A percentile compares a stretch with the other conserved stretches of the same genome.
phyloP scores from a whole-genome alignment of 1,284 basidiomycete genomes.

The Trametes pubescens region DNA sequence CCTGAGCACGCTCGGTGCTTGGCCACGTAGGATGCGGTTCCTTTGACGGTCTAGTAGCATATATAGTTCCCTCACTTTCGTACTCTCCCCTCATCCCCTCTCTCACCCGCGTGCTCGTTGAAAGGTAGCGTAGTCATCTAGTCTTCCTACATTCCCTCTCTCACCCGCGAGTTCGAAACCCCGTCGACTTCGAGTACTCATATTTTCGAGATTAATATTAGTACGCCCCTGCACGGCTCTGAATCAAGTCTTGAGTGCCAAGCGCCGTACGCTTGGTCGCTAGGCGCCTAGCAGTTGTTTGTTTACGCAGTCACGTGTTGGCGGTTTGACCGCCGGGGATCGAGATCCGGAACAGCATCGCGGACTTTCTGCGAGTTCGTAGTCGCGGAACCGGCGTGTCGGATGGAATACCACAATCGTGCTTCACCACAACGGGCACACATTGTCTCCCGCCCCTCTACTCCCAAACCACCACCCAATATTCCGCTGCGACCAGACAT shows the following conservation, averaged over 20 bases:
- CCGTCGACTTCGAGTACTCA: no score
- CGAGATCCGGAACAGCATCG: conserved; percentile 31
- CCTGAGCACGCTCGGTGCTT: no score
- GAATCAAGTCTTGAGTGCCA: not conserved
- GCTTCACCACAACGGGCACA: conserved; percentile 27
- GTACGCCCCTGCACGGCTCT: no score
- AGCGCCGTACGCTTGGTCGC: conserved; percentile 1
- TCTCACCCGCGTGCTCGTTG: no score
- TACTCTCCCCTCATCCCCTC: no score
- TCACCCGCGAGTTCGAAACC: no score
- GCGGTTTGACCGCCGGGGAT: conserved; percentile 24
- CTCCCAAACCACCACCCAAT: conserved; percentile 23
- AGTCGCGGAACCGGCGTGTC: conserved; percentile 35
- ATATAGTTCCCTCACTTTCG: no score
- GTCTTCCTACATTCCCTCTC: no score
- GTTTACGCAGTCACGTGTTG: conserved; percentile 27
- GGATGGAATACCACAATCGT: conserved; percentile 33
- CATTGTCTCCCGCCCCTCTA: conserved; percentile 22
- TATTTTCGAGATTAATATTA: no score
- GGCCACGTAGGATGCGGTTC: no score
- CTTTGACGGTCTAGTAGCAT: no score
- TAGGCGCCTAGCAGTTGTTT: not conserved
- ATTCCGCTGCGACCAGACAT: conserved; percentile 42
- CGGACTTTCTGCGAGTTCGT: conserved; percentile 31
- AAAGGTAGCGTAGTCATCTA: no score